Evolutionary conservation across 225 moss, liverwort and hornwort species (phyloP), one percentile per base, ranked within the genome.

Genomic region (Rhytidiadelphus loreus): DNA sequence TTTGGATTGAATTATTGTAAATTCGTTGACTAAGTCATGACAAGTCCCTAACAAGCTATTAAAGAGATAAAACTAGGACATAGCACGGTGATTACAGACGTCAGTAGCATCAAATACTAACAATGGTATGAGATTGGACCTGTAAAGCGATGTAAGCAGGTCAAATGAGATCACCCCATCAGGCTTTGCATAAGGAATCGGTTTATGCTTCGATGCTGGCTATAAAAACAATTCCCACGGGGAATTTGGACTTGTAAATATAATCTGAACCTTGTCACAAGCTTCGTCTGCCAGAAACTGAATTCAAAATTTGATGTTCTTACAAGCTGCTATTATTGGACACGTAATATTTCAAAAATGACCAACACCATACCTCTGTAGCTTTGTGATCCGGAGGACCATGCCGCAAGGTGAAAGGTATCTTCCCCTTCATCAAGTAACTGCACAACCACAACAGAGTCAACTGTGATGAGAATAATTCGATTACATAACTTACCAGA

Each of bases 131-230:
- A 33, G 63, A 84, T 68, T 82, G 60, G 32, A 96, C 97, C 97
- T 95, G 94, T 97, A 95, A 69, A 97, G 88, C 80, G 97, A 97
- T 66, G 97, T 97, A 83, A 94, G 94, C 88, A 97, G 85, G 88
- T 97, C 97, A 82, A 97, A 97, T 70, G 96, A 91, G 70, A 97
- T 86, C 53, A 92, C 94, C 77, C 95, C 95, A 80, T 96, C 97
- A 66, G 96, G 94, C 81, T 95, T 96, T 60, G 95, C 60, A 79
- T 97, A 97, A 18, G 86, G 18, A 82, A 96, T 96, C 22, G 95
- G 94, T 81, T 91, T 92, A 80, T 96, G 96, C 80, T 92, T 74
- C 48, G 90, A 89, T 88, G 96, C 97, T 93, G 92, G 89, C 97
- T 97, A 92, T 90, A 89, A 62, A 72, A 78, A 58, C 7, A 88